Base-by-base conservation (phyloP, 2,329 filamentous ascomycete genomes). In the Shiraia bambusicola region DNA sequence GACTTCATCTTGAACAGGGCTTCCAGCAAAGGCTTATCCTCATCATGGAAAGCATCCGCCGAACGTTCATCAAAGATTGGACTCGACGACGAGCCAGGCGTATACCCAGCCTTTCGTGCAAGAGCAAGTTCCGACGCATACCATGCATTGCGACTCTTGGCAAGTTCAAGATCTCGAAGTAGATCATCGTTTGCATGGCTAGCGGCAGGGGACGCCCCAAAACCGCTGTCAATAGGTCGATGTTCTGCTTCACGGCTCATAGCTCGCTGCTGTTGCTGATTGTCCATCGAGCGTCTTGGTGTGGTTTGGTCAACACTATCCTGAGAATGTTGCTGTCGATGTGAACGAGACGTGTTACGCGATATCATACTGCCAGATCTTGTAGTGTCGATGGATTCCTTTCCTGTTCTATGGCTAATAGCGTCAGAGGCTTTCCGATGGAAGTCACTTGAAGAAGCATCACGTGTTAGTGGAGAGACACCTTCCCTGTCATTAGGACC, bases 41-140 rank as follows among this genome's bases (percentile, higher is more conserved):
- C 90, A 40, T 98, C 93, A 38, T 86, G 85, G 61, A 98, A 91
- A 0, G 84, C 83, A 54, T 95, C 89, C 2, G 84, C 78, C 0
- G 80, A 78, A 46, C 86, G 83, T 53, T 86, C 83, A 50, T 97
- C 92, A 16, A 95, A 74, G 0, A 83, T 77, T 11, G 88, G 83
- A 59, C 81, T 87, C 17, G 82, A 79, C 1, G 83, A 82, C 2
- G 82, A 75, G 49, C 81, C 89, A 12, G 88, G 80, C 6, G 82
- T 78, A 61, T 97, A 98, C 4, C 93, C 93, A 28, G 88, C 82
- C 69, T 95, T 95, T 35, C 87, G 83, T 6, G 93, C 94, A 50
- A 98, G 75, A 43, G 95, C 89, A 32, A 98, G 76, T 69, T 98
- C 93, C 0, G 92, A 96, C 6, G 90, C 89, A 68, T 95, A 96